Conservation (phyloP, 225 moss, liverwort and hornwort genomes). For the Polytrichum formosum region DNA sequence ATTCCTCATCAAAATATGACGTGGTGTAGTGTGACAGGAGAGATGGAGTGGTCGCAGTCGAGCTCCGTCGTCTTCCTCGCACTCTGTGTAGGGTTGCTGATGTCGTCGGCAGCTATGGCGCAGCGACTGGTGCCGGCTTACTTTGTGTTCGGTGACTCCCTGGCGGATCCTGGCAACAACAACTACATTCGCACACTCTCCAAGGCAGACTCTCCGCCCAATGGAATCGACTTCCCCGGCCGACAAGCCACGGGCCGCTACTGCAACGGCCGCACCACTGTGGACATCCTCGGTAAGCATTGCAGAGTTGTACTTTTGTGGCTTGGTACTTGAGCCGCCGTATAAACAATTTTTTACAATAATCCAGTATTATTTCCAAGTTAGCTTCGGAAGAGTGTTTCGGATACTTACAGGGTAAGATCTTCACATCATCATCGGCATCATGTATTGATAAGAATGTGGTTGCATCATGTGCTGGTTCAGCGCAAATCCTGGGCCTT, state of each 20-base stretch:
- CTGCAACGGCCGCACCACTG: conserved; percentile 35
- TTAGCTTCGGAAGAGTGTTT: no score
- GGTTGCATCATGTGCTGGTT: not conserved
- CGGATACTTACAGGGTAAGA: no score
- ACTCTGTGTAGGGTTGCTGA: not conserved
- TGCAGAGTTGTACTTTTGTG: not conserved
- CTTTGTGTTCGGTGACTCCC: conserved; percentile 38
- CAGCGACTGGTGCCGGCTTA: conserved; percentile 24
- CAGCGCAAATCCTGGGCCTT: conserved; percentile 28
- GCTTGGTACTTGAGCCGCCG: no score
- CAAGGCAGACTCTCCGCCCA: conserved; percentile 24
- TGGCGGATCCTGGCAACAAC: conserved; percentile 37
- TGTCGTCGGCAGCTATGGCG: conserved; percentile 7
- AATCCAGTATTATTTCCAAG: no score
- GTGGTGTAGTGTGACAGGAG: no score
- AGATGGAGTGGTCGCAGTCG: no score
- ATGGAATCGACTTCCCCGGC: conserved; percentile 37
- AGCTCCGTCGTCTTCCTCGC: no score
- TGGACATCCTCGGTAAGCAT: conserved; percentile 22
- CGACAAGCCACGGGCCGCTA: conserved; percentile 23
- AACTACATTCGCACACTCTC: conserved; percentile 30
- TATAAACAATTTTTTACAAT: no score
- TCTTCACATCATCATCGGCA: no score
- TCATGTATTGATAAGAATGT: not conserved
- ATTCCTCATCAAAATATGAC: no score